Evolutionary conservation across 1,139 yeast genomes (phyloP).

Genomic region (Hansenula sp.): DNA sequence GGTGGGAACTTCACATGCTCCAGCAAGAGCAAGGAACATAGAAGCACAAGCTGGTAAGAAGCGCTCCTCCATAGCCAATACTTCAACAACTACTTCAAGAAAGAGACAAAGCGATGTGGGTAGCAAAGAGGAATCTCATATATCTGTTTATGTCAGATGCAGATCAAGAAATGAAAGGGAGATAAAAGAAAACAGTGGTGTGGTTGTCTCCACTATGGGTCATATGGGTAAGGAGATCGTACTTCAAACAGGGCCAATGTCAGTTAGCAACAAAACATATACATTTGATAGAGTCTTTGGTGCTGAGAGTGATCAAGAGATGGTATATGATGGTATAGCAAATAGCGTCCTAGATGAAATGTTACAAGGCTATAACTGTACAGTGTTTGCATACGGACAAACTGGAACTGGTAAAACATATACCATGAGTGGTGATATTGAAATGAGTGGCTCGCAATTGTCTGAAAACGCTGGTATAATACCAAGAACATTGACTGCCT

Average conservation of each 20-base stretch:
- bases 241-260: constrained; percentile 24
- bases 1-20: not conserved
- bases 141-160: constrained; percentile 80
- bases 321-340: constrained; percentile 57
- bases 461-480: constrained; percentile 59
- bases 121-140: constrained; percentile 33
- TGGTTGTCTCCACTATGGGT: constrained; percentile 45
- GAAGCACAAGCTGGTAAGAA: not conserved
- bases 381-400: constrained; percentile 76
- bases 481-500: constrained; percentile 55
- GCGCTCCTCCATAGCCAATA: not conserved
- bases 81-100: constrained; percentile 7
- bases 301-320: constrained; percentile 64
- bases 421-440: constrained; percentile 76
- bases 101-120: constrained; percentile 11
- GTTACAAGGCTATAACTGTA: constrained; percentile 63
- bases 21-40: not conserved
- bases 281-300: constrained; percentile 71
- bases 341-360: constrained; percentile 57
- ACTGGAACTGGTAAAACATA: constrained; percentile 80
- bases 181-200: constrained; percentile 59
- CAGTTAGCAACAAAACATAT: constrained; percentile 42
- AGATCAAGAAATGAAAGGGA: constrained; percentile 72
- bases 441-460: constrained; percentile 19
- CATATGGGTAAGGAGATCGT: constrained; percentile 32